Evolutionary conservation across 768 basidiomycete species (phyloP), one percentile per base, ranked within the genome.

Genomic region (Trametes punicea): DNA sequence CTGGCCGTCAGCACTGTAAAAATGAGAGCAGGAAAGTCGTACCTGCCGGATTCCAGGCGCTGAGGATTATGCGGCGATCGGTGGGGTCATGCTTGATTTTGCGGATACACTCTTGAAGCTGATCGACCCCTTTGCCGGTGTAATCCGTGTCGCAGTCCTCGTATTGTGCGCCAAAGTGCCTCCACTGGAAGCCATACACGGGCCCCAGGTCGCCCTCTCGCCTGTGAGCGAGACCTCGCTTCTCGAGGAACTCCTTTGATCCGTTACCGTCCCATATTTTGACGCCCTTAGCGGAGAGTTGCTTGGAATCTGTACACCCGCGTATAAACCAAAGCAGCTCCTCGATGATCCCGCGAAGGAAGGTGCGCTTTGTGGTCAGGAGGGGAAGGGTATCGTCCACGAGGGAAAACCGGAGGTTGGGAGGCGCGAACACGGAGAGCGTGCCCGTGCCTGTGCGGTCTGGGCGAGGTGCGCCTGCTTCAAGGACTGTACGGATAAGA

Each of bases 231-330:
- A 98, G 71, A 2, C 97, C 96, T 18, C 91, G 77, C 55, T 80
- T 79, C 66, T 93, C 90, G 26, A 98, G 73, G 65, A 96, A 98
- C 62, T 83, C 88, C 59, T 87, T 82, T 2, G 88, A 88, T 7
- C 93, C 95, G 61, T 99, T 98, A 0, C 95, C 94, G 68, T 98
- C 94, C 97, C 97, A 99, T 64, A 99, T 98, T 70, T 90, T 90
- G 59, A 98, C 81, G 48, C 92, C 93, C 68, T 90, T 90, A 27
- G 80, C 77, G 1, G 85, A 82, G 36, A 99, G 79, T 0, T 85
- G 62, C 5, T 75, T 84, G 0, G 90, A 83, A 72, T 97, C 93
- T 0, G 95, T 98, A 7, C 77, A 79, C 1, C 96, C 95, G 33
- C 77, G 75, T 15, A 97, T 73, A 66, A 99, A 99, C 96, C 96